A percentile compares a stretch with the other conserved stretches of the same genome.
Evolutionary conservation across 108 stramenopile species (phyloP).

Genomic region (Aurantiochytrium sp.): DNA sequence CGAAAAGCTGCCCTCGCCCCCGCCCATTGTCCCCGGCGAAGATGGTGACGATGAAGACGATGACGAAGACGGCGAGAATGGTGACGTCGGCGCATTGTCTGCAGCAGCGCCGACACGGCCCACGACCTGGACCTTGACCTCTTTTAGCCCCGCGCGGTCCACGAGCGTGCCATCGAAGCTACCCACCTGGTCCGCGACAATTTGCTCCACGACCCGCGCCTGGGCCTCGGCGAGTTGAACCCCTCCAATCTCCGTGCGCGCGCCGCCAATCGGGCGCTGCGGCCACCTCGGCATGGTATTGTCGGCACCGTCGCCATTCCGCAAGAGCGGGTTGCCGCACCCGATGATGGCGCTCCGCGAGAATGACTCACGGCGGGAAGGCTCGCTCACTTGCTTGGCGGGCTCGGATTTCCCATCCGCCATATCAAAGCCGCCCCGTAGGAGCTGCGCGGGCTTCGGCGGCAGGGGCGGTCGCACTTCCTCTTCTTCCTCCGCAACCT

Average conservation of each 20-base stretch:
- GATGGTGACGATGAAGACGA: too few relatives aligned
- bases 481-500: too few relatives aligned
- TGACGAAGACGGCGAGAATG: too few relatives aligned
- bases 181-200: not conserved
- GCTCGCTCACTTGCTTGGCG: not conserved
- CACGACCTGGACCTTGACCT: not conserved
- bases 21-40: too few relatives aligned
- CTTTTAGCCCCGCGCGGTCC: not conserved
- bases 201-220: not conserved
- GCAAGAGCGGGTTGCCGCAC: too few relatives aligned
- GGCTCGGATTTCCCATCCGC: not conserved
- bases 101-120: not conserved
- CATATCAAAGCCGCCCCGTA: not conserved
- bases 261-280: not conserved
- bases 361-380: too few relatives aligned
- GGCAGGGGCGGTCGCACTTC: not conserved
- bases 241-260: not conserved
- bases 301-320: too few relatives aligned
- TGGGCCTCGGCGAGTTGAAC: not conserved
- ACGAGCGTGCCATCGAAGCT: not conserved
- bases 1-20: too few relatives aligned
- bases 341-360: too few relatives aligned
- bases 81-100: too few relatives aligned
- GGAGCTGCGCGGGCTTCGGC: not conserved
- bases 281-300: too few relatives aligned